phyloP scores from a whole-genome alignment of 129 eudicot species.

The Scalesia atractyloides region DNA sequence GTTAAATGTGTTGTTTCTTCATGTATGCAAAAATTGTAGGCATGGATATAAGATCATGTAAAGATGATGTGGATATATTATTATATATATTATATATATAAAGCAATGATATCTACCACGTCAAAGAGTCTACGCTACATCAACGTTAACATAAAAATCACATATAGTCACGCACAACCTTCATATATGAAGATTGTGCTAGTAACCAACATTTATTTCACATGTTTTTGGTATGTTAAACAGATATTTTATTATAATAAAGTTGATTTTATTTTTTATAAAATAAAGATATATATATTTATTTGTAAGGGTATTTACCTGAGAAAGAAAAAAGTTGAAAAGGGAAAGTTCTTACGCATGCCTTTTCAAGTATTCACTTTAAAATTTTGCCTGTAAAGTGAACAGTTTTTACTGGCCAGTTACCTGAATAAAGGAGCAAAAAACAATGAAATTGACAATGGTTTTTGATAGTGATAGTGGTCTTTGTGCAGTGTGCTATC shows the following conservation, averaged over 20 bases:
- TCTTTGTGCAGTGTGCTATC: constrained; percentile 40
- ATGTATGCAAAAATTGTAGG: background rate
- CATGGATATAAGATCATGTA: background rate
- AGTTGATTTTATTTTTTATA: too few species aligned
- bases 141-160: background rate
- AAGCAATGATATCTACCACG: background rate
- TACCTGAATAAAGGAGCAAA: constrained; percentile 35
- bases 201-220: background rate
- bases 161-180: background rate
- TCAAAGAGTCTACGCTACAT: background rate
- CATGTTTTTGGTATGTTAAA: background rate
- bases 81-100: too few species aligned
- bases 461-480: constrained; percentile 37
- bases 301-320: background rate
- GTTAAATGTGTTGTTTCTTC: background rate
- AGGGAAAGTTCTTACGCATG: constrained; percentile 18
- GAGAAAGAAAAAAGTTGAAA: constrained; percentile 21
- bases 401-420: constrained; percentile 32
- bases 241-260: background rate
- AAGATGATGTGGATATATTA: background rate
- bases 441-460: constrained; percentile 29
- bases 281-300: background rate
- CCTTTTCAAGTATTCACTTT: constrained; percentile 11
- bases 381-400: constrained; percentile 29
- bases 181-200: background rate